Evolutionary conservation across 2,329 filamentous ascomycete species (phyloP), one percentile per base, ranked within the genome.

Genomic region (Apiospora hydei): DNA sequence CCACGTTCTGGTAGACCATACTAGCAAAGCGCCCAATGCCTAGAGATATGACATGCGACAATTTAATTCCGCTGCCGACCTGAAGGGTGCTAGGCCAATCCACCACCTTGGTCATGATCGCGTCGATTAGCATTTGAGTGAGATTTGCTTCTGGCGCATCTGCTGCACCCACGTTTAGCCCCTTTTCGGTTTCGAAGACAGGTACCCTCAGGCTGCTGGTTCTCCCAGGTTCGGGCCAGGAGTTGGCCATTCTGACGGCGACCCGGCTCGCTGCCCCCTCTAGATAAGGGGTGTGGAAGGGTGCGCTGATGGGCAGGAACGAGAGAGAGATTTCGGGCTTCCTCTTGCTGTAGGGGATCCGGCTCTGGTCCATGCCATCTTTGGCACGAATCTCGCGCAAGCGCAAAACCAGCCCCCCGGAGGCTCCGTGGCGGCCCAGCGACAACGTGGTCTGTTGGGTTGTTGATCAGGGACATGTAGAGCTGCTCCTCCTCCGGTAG

Each of bases 231-330:
- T 18, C 51, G 4, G 51, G 51, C 51, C 51, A 57, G 13, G 51
- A 57, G 3, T 13, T 34, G 69, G 44, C 93, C 69, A 47, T 64
- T 61, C 26, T 57, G 24, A 26, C 5, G 14, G 26, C 51, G 1
- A 57, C 14, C 4, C 16, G 5, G 7, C 14, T 24, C 8, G 51
- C 51, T 57, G 51, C 51, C 26, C 5, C 51, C 14, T 57, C 26
- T 1, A 57, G 51, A 18, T 61, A 61, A 16, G 26, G 30, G 0
- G 53, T 30, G 44, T 68, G 66, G 24, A 26, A 68, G 10, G 66
- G 66, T 3, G 41, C 41, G 7, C 7, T 30, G 13, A 68, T 11
- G 13, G 66, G 66, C 16, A 68, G 16, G 43, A 68, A 68, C 16
- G 14, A 0, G 14, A 68, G 6, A 10, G 13, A 11, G 5, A 47